phyloP scores from a whole-genome alignment of 176 grass and related monocot genomes.

The Elymus sibiricus region DNA sequence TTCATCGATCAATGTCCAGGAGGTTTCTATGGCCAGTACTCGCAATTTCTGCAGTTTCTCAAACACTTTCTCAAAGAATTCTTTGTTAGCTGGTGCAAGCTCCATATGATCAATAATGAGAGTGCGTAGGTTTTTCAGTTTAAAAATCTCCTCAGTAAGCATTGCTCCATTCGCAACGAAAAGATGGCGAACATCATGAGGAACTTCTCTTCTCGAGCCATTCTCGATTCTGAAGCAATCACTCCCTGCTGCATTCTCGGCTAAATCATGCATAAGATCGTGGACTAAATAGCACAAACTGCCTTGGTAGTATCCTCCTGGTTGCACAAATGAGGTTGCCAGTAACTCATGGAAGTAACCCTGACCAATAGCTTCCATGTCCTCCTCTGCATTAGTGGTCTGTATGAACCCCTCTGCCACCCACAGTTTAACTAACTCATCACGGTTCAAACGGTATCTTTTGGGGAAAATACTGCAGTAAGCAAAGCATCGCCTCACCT shows the following conservation, averaged over 20 bases:
- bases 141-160: neutral
- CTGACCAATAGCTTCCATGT: constrained; percentile 23
- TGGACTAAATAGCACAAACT: neutral
- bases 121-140: constrained; percentile 14
- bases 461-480: constrained; percentile 37
- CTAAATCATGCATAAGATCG: constrained; percentile 39
- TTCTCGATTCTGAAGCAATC: constrained; percentile 12
- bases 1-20: too few species aligned
- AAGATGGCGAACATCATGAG: constrained; percentile 9
- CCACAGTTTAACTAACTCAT: constrained; percentile 34
- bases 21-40: neutral
- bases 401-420: constrained; percentile 38
- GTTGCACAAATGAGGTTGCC: constrained; percentile 35
- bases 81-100: neutral
- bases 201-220: neutral
- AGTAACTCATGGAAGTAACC: constrained; percentile 3
- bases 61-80: neutral
- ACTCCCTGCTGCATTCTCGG: neutral
- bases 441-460: neutral
- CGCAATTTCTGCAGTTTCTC: neutral
- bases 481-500: constrained; percentile 29
- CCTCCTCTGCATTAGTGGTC: neutral
- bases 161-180: neutral
- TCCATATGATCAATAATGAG: neutral
- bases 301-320: too few species aligned